Evolutionary conservation across 1,139 yeast species (phyloP).

Genomic region (Candida tetrigidarum): DNA sequence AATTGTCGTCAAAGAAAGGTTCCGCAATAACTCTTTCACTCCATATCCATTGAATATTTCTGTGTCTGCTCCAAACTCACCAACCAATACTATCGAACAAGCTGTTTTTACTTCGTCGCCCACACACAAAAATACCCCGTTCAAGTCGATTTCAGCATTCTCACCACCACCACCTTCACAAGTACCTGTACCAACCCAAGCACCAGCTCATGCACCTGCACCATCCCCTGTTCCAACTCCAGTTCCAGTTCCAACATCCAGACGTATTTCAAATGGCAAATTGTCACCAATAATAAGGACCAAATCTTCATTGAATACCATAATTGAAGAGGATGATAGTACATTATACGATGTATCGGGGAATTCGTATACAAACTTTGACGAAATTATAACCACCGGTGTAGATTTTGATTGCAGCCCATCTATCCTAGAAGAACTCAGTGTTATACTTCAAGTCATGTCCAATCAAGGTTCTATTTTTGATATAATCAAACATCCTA

Average conservation of each 20-base stretch:
- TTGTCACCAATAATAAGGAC: slow-evolving; percentile 7
- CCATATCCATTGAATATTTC: slow-evolving; percentile 18
- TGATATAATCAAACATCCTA: slow-evolving; percentile 20
- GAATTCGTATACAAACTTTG: slow-evolving; percentile 13
- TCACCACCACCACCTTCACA: slow-evolving; percentile 1
- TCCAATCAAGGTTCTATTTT: slow-evolving; percentile 15
- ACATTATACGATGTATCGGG: slow-evolving; percentile 11
- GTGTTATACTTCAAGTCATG: slow-evolving; percentile 10
- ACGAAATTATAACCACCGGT: not conserved
- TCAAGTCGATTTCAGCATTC: not conserved
- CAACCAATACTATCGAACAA: slow-evolving; percentile 4
- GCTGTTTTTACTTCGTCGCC: not conserved
- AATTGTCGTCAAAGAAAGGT: slow-evolving; percentile 9
- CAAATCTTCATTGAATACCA: slow-evolving; percentile 14
- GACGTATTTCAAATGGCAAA: slow-evolving; percentile 4
- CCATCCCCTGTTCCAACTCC: slow-evolving; percentile 10
- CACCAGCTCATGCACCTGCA: too few relatives aligned
- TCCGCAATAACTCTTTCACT: slow-evolving; percentile 13
- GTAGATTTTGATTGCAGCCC: not conserved
- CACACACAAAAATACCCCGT: not conserved
- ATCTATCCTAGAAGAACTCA: slow-evolving; percentile 8
- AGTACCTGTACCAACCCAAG: too few relatives aligned
- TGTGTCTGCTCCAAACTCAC: slow-evolving; percentile 6
- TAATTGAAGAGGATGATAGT: slow-evolving; percentile 17
- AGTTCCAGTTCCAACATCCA: slow-evolving; percentile 13